Conservation (phyloP, 805 yeast genomes). For the Candida alai region DNA sequence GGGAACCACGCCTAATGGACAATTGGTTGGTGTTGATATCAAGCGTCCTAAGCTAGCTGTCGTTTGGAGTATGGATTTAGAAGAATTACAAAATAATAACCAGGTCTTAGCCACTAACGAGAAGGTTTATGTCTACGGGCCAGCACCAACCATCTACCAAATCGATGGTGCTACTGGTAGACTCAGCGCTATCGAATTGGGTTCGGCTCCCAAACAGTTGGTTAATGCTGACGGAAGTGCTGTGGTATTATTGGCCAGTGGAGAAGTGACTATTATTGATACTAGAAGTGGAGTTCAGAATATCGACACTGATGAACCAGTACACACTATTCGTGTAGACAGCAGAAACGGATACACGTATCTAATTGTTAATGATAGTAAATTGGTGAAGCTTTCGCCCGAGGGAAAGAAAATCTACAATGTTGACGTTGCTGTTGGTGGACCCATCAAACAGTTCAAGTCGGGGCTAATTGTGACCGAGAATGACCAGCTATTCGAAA, state of each 20-base stretch:
- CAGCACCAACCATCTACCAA: constrained; percentile 1
- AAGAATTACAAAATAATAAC: neutral
- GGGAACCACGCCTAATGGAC: constrained; percentile 3
- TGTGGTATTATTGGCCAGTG: constrained; percentile 4
- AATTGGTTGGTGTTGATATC: constrained; percentile 11
- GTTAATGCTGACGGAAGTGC: constrained; percentile 1
- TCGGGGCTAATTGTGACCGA: constrained; percentile 10
- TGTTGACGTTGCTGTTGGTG: constrained; percentile 12
- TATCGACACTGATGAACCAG: neutral
- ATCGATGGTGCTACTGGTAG: constrained; percentile 6
- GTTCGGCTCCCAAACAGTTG: constrained; percentile 1
- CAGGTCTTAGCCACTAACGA: neutral
- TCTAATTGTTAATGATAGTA: constrained; percentile 6
- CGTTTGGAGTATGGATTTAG: constrained; percentile 9
- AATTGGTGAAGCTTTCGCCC: constrained; percentile 4
- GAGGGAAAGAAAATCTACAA: constrained; percentile 1
- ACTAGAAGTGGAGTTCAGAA: neutral
- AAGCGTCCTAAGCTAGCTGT: constrained; percentile 3
- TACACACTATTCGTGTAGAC: constrained; percentile 3
- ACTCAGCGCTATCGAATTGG: constrained; percentile 3
- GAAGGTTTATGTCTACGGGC: constrained; percentile 4
- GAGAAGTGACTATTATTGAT: constrained; percentile 2
- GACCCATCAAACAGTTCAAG: constrained; percentile 10
- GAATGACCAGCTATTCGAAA: constrained; percentile 11
- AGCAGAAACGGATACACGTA: constrained; percentile 3